These are phyloP conservation scores for Cyberlindnera xishuangbannaensis DNA, from an alignment of 805 yeast species.

Conservation along the genomic window DNA sequence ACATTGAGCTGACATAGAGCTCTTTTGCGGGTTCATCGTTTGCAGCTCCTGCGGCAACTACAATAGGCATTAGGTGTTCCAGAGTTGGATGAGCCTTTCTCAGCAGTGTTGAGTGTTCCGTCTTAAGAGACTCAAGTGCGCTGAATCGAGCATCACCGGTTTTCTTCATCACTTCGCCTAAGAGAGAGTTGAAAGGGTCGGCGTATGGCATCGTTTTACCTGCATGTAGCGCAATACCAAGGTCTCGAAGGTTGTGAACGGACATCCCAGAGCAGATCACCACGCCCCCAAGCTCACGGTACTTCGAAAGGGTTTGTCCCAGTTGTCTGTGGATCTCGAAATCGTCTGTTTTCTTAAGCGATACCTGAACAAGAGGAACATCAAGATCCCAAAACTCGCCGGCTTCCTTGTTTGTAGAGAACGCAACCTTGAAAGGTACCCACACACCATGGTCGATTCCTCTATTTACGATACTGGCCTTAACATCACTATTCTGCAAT, in stretches of 20 bases:
- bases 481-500: constrained; percentile 38
- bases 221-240: constrained; percentile 29
- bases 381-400: constrained; percentile 25
- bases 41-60: constrained; percentile 53
- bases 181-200: constrained; percentile 42
- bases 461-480: constrained; percentile 40
- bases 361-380: constrained; percentile 38
- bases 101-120: constrained; percentile 30
- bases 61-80: constrained; percentile 67
- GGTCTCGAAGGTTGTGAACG: constrained; percentile 66
- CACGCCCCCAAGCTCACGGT: constrained; percentile 46
- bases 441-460: constrained; percentile 83
- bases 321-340: constrained; percentile 44
- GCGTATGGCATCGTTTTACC: constrained; percentile 40
- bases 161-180: constrained; percentile 35
- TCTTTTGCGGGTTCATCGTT: constrained; percentile 36
- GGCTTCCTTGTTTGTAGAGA: constrained; percentile 32
- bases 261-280: constrained; percentile 72
- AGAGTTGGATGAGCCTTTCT: constrained; percentile 65
- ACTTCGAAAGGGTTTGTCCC: constrained; percentile 48
- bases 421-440: constrained; percentile 75
- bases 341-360: constrained; percentile 29
- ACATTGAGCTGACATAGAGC: constrained; percentile 38
- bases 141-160: constrained; percentile 29
- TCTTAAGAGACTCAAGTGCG: constrained; percentile 32